Base-by-base conservation (phyloP, 2,329 filamentous ascomycete genomes). In the Bipolaris sorokiniana region DNA sequence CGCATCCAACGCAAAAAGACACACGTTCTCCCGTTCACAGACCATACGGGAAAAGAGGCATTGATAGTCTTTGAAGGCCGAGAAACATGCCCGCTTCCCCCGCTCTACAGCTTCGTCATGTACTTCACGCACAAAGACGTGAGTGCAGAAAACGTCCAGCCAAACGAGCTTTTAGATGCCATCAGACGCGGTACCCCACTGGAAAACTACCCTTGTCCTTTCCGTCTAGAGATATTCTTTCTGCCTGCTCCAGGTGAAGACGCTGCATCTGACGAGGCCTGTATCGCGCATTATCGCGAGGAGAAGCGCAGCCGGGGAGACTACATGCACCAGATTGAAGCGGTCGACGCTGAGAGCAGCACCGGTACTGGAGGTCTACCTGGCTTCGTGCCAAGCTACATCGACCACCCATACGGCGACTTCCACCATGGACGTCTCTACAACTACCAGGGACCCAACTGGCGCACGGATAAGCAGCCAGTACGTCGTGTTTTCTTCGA, bases 91-190 rank as follows among this genome's bases (percentile, higher is more conserved):
- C 55, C 58, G 15, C 58, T 61, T 47, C 58, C 58, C 16, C 55
- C 49, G 23, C 58, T 61, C 46, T 61, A 22, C 31, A 53, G 48
- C 49, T 61, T 61, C 41, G 51, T 52, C 26, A 50, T 61, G 40
- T 61, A 61, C 48, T 61, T 61, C 41, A 61, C 58, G 37, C 55
- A 58, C 42, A 45, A 45, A 20, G 54, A 58, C 6, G 51, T 45
- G 15, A 61, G 49, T n/a, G 40, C 33, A 16, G 51, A 53, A 18
- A 61, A 45, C 47, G 41, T 61, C 18, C 45, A 58, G 51, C 58
- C 55, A 23, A 40, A 6, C 33, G 58, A 58, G 34, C 37, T 61
- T 34, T 23, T 61, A 16, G 36, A 55, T 31, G 41, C 41, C 4
- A 28, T 44, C n/a, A 44, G n/a, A 31, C n/a, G 23, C 1, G 41